Base-by-base conservation (phyloP, 208 protist species). In the Crithidia acanthocephali region DNA sequence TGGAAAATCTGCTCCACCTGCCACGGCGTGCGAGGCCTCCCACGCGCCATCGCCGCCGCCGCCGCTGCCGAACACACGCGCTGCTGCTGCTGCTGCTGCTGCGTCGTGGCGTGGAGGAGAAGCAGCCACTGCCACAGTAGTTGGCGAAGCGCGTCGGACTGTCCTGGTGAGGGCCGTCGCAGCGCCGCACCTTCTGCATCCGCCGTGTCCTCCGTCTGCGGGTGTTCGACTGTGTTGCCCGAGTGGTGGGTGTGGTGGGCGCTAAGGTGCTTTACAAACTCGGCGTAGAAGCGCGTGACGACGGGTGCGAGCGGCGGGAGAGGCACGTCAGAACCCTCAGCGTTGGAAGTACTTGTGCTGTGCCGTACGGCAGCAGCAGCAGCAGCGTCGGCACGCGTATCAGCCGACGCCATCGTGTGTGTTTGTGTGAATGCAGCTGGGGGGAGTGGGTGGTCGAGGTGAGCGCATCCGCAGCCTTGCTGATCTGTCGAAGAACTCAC, bases 111-210 rank as follows among this genome's bases (percentile, higher is more conserved):
- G 28, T 52, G 37, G 13, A 76, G 53, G 11, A 77, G 44, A n/a
- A 44, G 22, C 23, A 77, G 13, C 72, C 72, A 77, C 64, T 77
- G 72, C 72, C 72, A 77, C 47, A 77, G 64, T 42, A 71, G 48
- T 13, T 53, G 37, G 7, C 56, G 33, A 32, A 77, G 57, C 6
- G 58, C 35, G 18, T 57, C 58, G 11, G 23, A 28, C 58, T 77
- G 72, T 23, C 40, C 45, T 11, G 13, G 16, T 2, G 64, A 56
- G 1, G 72, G 56, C 13, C 64, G 50, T 7, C 57, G 35, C 37
- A 62, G 64, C 37, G 55, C 57, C 6, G 66, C 53, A 32, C 67
- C 62, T 23, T 62, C 44, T n/a, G 32, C 27, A 2, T 50, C 59
- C 37, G n/a, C n/a, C 4, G 16, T 32, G 27, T 56, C 27, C 20